These are phyloP conservation scores for Xerophyta viscosa DNA, from an alignment of 106 monocot genomes.

Conservation along the genomic window DNA sequence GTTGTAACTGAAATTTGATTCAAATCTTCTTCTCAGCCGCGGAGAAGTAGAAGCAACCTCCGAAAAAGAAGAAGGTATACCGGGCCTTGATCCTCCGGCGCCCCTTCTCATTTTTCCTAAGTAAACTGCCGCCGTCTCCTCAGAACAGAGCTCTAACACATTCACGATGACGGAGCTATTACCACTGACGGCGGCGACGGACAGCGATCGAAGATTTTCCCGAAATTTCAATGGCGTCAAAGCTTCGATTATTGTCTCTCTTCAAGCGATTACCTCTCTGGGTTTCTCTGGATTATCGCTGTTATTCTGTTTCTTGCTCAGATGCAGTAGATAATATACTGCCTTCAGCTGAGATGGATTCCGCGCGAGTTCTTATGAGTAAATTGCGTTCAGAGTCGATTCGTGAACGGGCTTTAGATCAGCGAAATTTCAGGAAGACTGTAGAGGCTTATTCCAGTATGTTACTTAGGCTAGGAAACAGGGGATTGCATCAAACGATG, in stretches of 20 bases:
- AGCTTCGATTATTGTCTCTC: slow-evolving; percentile 8
- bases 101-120: too few species aligned
- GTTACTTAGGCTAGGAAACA: slow-evolving; percentile 24
- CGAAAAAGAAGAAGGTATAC: too few species aligned
- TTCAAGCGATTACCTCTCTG: slow-evolving; percentile 9
- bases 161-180: too few species aligned
- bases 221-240: slow-evolving; percentile 19
- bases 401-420: slow-evolving; percentile 33
- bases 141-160: too few species aligned
- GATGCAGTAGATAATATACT: not conserved
- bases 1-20: too few species aligned
- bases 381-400: slow-evolving; percentile 7
- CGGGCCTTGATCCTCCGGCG: too few species aligned
- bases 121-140: too few species aligned
- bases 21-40: too few species aligned
- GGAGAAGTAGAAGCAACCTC: too few species aligned
- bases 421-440: slow-evolving; percentile 21
- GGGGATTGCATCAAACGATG: slow-evolving; percentile 28
- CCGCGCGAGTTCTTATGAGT: slow-evolving; percentile 3
- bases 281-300: slow-evolving; percentile 6
- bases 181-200: too few species aligned
- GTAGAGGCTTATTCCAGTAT: slow-evolving; percentile 15
- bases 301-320: slow-evolving; percentile 8
- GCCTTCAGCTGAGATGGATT: not conserved
- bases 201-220: too few species aligned